Conservation (phyloP, 352 stramenopile genomes). For the Pythium insidiosum region DNA sequence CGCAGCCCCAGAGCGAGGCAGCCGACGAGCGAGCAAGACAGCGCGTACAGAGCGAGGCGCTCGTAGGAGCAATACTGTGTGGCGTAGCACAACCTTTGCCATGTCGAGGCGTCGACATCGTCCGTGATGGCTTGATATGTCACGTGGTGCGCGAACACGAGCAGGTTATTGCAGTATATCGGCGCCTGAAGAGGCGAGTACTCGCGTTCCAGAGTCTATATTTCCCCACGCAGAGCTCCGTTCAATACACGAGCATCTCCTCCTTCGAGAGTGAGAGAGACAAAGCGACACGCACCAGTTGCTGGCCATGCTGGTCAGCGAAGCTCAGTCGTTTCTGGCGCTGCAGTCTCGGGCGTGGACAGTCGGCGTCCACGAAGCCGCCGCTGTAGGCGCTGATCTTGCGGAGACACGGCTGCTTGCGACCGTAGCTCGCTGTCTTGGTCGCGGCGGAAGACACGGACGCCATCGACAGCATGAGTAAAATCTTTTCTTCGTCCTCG, state of each 20-base stretch:
- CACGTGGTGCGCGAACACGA: background rate
- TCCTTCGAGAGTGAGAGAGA: too few species aligned
- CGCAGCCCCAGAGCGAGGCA: slow-evolving; percentile 29
- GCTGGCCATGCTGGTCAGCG: slow-evolving; percentile 39
- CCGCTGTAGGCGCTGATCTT: slow-evolving; percentile 44
- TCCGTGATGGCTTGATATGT: background rate
- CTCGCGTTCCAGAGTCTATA: slow-evolving; percentile 19
- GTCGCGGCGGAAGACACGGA: too few species aligned
- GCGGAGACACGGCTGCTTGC: slow-evolving; percentile 22
- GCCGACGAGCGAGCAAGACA: slow-evolving; percentile 41
- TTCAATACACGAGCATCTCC: too few species aligned
- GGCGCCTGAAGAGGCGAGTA: slow-evolving; percentile 24
- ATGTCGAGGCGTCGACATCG: slow-evolving; percentile 10
- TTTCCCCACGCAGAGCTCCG: too few species aligned
- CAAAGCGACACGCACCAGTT: too few species aligned
- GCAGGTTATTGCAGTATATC: slow-evolving; percentile 24
- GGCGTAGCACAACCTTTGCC: too few species aligned
- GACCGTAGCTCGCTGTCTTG: too few species aligned
- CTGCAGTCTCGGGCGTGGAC: background rate
- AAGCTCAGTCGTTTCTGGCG: slow-evolving; percentile 46
- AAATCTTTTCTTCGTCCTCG: too few species aligned
- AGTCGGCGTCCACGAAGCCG: slow-evolving; percentile 13
- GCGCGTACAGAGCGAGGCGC: slow-evolving; percentile 43
- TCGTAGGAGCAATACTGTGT: slow-evolving; percentile 48
- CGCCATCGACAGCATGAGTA: too few species aligned